These are phyloP conservation scores for Aquilaria yunnanensis DNA, from an alignment of 345 rosid genomes.

Conservation along the genomic window DNA sequence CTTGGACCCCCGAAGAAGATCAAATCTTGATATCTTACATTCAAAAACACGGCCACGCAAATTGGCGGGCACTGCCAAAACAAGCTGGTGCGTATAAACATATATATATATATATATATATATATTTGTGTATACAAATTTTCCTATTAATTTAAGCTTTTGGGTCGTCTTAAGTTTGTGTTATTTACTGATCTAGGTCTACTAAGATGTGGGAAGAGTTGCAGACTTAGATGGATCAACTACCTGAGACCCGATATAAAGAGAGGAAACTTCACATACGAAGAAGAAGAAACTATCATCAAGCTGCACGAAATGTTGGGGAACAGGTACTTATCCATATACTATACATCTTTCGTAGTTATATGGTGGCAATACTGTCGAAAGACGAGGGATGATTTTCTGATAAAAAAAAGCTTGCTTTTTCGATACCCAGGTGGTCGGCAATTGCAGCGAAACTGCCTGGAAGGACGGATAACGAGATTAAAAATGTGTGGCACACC, in stretches of 20 bases:
- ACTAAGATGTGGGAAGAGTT: constrained; percentile 73
- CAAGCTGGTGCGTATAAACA: constrained; percentile 49
- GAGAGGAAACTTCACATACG: constrained; percentile 70
- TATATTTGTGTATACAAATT: no score
- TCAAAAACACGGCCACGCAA: constrained; percentile 50
- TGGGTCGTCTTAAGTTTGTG: no score
- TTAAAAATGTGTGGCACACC: constrained; percentile 92
- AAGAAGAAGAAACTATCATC: constrained; percentile 76
- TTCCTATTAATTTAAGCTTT: no score
- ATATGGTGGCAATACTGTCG: no score
- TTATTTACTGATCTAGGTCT: constrained; percentile 35
- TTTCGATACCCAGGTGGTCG: constrained; percentile 55
- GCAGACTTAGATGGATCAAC: constrained; percentile 76
- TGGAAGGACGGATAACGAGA: constrained; percentile 91
- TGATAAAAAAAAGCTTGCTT: no score
- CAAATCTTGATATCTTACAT: constrained; percentile 46
- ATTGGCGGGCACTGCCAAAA: constrained; percentile 79
- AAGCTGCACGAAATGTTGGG: constrained; percentile 64
- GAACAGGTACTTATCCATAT: constrained; percentile 39
- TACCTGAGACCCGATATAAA: constrained; percentile 75
- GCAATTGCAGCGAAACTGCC: constrained; percentile 74
- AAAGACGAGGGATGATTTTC: no score
- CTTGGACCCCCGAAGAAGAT: constrained; percentile 78
- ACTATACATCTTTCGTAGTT: neutral
- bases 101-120: neutral